These are phyloP conservation scores for Quercus glauca DNA, from an alignment of 306 rosid genomes.

Conservation along the genomic window DNA sequence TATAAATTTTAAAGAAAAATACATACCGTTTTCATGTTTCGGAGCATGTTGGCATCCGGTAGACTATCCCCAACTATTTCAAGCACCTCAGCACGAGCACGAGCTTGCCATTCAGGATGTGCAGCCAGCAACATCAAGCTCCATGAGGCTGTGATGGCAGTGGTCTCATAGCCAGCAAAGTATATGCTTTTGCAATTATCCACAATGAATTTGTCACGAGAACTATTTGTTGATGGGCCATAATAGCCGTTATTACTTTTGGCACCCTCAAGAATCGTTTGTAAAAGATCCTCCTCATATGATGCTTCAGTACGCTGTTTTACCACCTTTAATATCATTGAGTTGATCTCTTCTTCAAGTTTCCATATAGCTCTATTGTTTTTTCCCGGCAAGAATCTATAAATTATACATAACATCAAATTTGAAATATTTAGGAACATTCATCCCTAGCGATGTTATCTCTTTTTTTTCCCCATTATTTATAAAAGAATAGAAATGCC, in stretches of 20 bases:
- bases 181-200: constrained; percentile 33
- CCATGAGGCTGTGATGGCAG: constrained; percentile 22
- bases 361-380: constrained; percentile 55
- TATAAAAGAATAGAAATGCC: no score
- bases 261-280: constrained; percentile 64
- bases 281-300: constrained; percentile 54
- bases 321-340: constrained; percentile 40
- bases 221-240: neutral
- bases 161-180: constrained; percentile 32
- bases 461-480: no score
- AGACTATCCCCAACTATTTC: constrained; percentile 10
- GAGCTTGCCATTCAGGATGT: constrained; percentile 33
- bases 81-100: constrained; percentile 26
- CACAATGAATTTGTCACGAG: constrained; percentile 36
- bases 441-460: no score
- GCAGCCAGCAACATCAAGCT: constrained; percentile 25
- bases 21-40: constrained; percentile 19
- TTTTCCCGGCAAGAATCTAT: constrained; percentile 55
- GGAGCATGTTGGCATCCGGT: constrained; percentile 17
- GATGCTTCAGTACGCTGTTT: constrained; percentile 35
- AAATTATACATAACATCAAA: neutral
- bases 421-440: neutral
- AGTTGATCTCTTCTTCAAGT: constrained; percentile 53
- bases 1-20: neutral
- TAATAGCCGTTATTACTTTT: constrained; percentile 17